Base-by-base conservation (phyloP, 768 basidiomycete species). In the Asterophora parasitica region DNA sequence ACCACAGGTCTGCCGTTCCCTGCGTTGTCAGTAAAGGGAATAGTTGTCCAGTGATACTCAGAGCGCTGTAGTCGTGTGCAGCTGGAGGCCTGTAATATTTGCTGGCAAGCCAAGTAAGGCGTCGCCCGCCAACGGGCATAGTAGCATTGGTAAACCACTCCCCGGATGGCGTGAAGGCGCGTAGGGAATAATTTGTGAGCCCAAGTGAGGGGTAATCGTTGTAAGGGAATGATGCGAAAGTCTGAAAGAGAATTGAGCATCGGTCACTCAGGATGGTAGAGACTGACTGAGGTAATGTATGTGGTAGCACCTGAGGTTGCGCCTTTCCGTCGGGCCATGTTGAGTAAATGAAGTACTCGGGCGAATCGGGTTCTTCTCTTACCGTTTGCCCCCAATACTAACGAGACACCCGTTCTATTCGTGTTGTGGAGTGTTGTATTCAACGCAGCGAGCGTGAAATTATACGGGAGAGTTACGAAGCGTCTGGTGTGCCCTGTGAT, bases 161-260 rank as follows among this genome's bases (percentile, higher is more conserved):
- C 13, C 69, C 69, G 2, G 54, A 58, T 23, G 58, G 16, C n/a
- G 49, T 52, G 46, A 67, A 67, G 1, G 74, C 74, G 19, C 66
- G 63, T 13, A 80, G 56, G 7, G 63, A 64, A 27, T 68, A 65
- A 34, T 70, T 51, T 7, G 62, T 42, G 43, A 80, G 66, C 23
- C 65, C 61, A 10, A 79, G 50, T 11, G 58, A 40, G 0, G 77
- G 74, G 53, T 68, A 77, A 37, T 75, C 69, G 59, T 77, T 67
- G 64, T 73, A 76, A 11, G 75, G 77, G 58, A 63, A 79, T 11
- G 77, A 75, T 17, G 69, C 68, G 36, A 62, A 75, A 2, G 78
- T 78, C 76, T 78, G 39, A 9, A 16, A 19, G 23, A 26, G 23
- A 16, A 31, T 23, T 23, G 3, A 31, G 9, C 9, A 8, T 10